Evolutionary conservation across 805 yeast genomes (phyloP).

Genomic region (Wickerhamiella shivajii): DNA sequence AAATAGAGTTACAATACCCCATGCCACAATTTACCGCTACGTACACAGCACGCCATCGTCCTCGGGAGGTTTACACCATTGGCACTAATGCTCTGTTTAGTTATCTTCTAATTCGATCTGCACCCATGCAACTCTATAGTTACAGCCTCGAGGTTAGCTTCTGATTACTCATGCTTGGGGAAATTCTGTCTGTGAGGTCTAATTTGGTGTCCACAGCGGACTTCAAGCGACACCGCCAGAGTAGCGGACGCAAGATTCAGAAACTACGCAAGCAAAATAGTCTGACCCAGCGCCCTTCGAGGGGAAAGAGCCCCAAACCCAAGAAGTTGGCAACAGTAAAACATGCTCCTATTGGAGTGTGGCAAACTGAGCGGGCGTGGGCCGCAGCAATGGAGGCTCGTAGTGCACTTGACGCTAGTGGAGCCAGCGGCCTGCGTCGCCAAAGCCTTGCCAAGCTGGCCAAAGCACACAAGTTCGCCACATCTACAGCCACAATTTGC

Average conservation of each 20-base stretch:
- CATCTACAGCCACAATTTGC: too few species aligned
- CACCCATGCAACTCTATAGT: too few species aligned
- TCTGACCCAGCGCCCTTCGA: conserved; percentile 53
- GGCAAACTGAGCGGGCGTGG: conserved; percentile 65
- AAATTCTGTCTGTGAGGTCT: conserved; percentile 14
- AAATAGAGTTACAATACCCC: too few species aligned
- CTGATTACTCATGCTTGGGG: conserved; percentile 10
- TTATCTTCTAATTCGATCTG: too few species aligned
- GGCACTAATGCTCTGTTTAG: too few species aligned
- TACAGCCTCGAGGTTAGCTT: too few species aligned
- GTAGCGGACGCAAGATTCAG: conserved; percentile 43
- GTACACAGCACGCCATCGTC: too few species aligned
- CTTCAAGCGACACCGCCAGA: conserved; percentile 50
- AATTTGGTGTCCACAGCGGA: conserved; percentile 49
- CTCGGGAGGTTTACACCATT: too few species aligned
- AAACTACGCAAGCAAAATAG: conserved; percentile 50
- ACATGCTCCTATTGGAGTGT: conserved; percentile 44
- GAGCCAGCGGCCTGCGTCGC: conserved; percentile 30
- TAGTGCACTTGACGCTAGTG: conserved; percentile 37
- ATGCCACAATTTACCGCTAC: too few species aligned
- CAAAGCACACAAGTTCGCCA: conserved; percentile 37
- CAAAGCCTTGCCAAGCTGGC: conserved; percentile 53
- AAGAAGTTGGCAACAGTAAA: conserved; percentile 31
- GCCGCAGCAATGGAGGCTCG: conserved; percentile 53
- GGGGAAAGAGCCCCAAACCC: conserved; percentile 29